Conservation (phyloP, 495 filamentous ascomycete genomes). For the Penicillium desertorum region DNA sequence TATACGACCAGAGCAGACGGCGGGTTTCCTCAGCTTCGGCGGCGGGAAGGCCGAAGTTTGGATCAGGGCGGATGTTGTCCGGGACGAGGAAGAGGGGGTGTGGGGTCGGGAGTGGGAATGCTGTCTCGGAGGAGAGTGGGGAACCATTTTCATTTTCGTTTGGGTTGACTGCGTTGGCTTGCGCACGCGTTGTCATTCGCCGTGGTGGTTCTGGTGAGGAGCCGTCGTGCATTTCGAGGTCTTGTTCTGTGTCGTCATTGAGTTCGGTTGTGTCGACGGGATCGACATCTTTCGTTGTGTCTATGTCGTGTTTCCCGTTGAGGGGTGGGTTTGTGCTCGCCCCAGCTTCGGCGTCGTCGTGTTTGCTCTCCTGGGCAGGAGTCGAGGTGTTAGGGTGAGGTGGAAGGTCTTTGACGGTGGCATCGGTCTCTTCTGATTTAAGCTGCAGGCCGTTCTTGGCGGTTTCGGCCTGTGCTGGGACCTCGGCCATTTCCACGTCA, state of each 20-base stretch:
- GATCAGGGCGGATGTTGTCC: slow-evolving; percentile 64
- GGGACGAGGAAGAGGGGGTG: slow-evolving; percentile 87
- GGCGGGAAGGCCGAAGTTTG: slow-evolving; percentile 75
- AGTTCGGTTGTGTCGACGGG: slow-evolving; percentile 12
- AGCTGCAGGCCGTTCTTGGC: slow-evolving; percentile 12
- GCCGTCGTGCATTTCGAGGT: slow-evolving; percentile 42
- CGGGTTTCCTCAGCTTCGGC: slow-evolving; percentile 87
- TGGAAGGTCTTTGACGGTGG: slow-evolving; percentile 39
- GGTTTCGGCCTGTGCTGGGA: slow-evolving; percentile 11
- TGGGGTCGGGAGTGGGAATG: slow-evolving; percentile 54
- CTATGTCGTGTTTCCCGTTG: slow-evolving; percentile 15
- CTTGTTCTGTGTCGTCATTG: slow-evolving; percentile 29
- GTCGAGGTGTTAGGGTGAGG: slow-evolving; percentile 29
- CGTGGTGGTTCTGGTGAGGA: slow-evolving; percentile 49
- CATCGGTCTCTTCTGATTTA: slow-evolving; percentile 46
- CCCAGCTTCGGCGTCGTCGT: slow-evolving; percentile 8
- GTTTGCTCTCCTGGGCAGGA: slow-evolving; percentile 1
- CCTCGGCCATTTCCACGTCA: slow-evolving; percentile 51
- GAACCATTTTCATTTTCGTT: slow-evolving; percentile 33
- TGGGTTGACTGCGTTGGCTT: slow-evolving; percentile 54
- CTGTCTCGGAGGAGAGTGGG: slow-evolving; percentile 49
- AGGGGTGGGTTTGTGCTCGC: slow-evolving; percentile 16
- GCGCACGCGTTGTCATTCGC: slow-evolving; percentile 69
- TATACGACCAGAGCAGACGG: slow-evolving; percentile 75
- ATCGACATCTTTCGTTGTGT: slow-evolving; percentile 16